Percentiles rank a stretch among this genome's conserved stretches.
Evolutionary conservation across 768 basidiomycete species (phyloP).

Genomic region (Suillus variegatus): DNA sequence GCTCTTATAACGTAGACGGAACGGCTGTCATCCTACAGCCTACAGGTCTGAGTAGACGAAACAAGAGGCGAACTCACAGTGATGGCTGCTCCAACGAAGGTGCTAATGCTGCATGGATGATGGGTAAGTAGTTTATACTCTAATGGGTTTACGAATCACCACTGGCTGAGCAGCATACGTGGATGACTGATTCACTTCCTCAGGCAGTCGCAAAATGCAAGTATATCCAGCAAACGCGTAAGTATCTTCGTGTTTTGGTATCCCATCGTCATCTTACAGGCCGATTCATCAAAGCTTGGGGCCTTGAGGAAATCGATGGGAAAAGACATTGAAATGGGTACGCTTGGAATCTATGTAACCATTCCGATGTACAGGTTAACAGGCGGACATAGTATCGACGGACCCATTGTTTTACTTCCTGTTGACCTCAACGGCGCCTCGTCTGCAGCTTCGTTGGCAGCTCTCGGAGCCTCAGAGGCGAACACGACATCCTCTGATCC

Average conservation of each 20-base stretch:
- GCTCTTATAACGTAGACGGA: neutral
- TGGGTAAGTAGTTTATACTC: constrained; percentile 32
- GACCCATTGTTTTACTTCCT: constrained; percentile 65
- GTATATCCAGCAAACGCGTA: constrained; percentile 72
- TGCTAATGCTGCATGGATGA: constrained; percentile 51
- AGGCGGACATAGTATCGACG: constrained; percentile 59
- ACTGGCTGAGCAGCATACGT: neutral
- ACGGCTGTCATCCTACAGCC: neutral
- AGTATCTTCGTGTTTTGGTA: constrained; percentile 20
- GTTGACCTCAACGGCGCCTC: constrained; percentile 49
- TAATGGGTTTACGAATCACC: neutral
- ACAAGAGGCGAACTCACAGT: neutral
- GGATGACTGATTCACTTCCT: constrained; percentile 9
- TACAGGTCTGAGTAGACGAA: neutral
- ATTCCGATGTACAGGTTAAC: constrained; percentile 4
- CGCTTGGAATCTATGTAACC: constrained; percentile 3
- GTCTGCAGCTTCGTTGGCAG: constrained; percentile 26
- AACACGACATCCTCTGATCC: constrained; percentile 43
- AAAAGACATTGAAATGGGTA: constrained; percentile 68
- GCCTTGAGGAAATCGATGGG: constrained; percentile 71
- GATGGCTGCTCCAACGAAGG: constrained; percentile 32
- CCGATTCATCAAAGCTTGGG: constrained; percentile 49
- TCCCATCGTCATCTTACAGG: neutral
- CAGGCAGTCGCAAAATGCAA: constrained; percentile 75
- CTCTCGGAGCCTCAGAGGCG: constrained; percentile 43